Conservation (phyloP, 139 green algal species). For the Auxenochlorella protothecoides region DNA sequence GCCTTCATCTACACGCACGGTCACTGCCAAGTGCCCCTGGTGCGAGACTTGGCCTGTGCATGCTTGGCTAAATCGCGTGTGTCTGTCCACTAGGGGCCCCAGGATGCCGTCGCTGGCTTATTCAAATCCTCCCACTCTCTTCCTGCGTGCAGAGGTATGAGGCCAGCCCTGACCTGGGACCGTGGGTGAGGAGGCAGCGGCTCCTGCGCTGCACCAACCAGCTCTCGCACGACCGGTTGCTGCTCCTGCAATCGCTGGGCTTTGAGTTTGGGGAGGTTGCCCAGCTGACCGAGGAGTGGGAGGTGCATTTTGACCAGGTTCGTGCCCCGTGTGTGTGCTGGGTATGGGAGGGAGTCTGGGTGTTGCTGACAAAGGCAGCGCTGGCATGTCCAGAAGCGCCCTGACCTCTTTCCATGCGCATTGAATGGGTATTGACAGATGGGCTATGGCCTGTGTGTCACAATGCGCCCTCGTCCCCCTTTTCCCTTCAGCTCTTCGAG, state of each 20-base stretch:
- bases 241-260: slow-evolving; percentile 34
- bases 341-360: background rate
- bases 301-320: slow-evolving; percentile 48
- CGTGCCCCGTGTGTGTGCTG: background rate
- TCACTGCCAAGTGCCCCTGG: slow-evolving; percentile 47
- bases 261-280: slow-evolving; percentile 55
- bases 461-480: background rate
- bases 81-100: background rate
- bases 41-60: background rate
- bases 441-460: background rate
- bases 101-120: background rate
- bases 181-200: slow-evolving; percentile 41
- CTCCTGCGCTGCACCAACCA: slow-evolving; percentile 17
- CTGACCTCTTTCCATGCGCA: too few species aligned
- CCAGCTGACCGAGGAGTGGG: slow-evolving; percentile 49
- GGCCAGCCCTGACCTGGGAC: slow-evolving; percentile 28
- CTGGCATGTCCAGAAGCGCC: background rate
- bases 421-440: background rate
- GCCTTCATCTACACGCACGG: slow-evolving; percentile 32
- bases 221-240: slow-evolving; percentile 30
- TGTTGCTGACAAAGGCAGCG: background rate
- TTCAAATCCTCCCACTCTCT: background rate
- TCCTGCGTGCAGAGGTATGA: slow-evolving; percentile 18
- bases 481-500: slow-evolving; percentile 24
- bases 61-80: too few species aligned